These are phyloP conservation scores for Metschnikowia cubensis DNA, from an alignment of 805 yeast species.

Conservation along the genomic window DNA sequence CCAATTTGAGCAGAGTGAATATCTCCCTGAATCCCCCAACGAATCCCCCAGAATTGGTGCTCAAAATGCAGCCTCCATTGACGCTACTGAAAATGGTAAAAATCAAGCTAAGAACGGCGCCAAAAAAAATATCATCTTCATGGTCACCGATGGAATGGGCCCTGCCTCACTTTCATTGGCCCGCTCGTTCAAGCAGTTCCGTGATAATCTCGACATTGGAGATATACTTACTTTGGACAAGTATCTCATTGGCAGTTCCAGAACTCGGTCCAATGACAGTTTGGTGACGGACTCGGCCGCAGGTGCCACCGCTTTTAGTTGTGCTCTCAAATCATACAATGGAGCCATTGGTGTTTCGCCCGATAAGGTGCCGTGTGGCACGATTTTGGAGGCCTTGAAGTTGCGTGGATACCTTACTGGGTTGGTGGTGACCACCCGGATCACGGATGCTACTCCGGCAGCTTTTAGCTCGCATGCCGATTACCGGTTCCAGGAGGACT, in stretches of 20 bases:
- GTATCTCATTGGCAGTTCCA: conserved; percentile 73
- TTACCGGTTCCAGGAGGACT: conserved; percentile 71
- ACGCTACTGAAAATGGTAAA: too few relatives aligned
- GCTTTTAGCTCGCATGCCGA: conserved; percentile 80
- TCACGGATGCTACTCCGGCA: conserved; percentile 96
- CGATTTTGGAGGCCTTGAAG: conserved; percentile 83
- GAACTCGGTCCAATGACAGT: conserved; percentile 76
- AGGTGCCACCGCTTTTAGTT: conserved; percentile 91
- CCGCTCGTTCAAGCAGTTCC: conserved; percentile 65
- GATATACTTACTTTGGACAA: conserved; percentile 62
- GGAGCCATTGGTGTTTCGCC: conserved; percentile 89
- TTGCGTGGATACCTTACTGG: conserved; percentile 80
- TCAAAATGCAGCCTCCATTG: too few relatives aligned
- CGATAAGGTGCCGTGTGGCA: conserved; percentile 72
- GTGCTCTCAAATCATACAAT: conserved; percentile 79
- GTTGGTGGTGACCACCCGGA: conserved; percentile 84
- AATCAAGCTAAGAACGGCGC: too few relatives aligned
- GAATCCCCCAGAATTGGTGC: conserved; percentile 3
- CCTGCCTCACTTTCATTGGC: conserved; percentile 82
- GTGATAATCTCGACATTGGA: conserved; percentile 50
- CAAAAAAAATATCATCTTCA: conserved; percentile 76
- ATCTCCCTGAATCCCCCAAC: background rate
- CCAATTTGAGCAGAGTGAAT: too few relatives aligned
- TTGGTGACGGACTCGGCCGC: conserved; percentile 94
- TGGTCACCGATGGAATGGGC: conserved; percentile 96